Conservation (phyloP, 768 basidiomycete species). For the Lepiota venenata region DNA sequence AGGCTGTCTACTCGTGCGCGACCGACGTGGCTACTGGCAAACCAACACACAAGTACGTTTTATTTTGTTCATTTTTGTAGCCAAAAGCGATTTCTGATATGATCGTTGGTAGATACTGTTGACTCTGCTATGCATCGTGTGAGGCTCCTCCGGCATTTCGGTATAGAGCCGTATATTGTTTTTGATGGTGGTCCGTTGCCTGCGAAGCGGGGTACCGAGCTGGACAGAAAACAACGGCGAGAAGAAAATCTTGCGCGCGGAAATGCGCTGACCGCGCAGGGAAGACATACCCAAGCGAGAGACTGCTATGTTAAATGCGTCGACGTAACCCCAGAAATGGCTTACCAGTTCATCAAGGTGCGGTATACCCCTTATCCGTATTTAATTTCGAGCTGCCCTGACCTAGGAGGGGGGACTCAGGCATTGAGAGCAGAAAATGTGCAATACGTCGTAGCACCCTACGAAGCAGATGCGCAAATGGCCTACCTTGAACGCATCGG, state of each 20-base stretch:
- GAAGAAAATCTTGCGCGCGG: slow-evolving; percentile 76
- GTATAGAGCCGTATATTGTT: slow-evolving; percentile 86
- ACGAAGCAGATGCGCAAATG: slow-evolving; percentile 97
- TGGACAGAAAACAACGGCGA: slow-evolving; percentile 69
- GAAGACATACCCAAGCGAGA: slow-evolving; percentile 75
- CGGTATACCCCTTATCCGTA: slow-evolving; percentile 11
- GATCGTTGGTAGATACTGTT: slow-evolving; percentile 70
- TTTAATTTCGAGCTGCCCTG: not conserved
- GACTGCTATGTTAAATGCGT: slow-evolving; percentile 89
- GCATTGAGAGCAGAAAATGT: slow-evolving; percentile 81
- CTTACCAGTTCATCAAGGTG: slow-evolving; percentile 95
- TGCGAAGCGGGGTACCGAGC: slow-evolving; percentile 90
- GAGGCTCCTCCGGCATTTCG: slow-evolving; percentile 78
- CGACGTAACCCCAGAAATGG: slow-evolving; percentile 97
- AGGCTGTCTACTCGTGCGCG: slow-evolving; percentile 87
- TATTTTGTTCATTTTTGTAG: not conserved
- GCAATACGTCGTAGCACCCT: slow-evolving; percentile 90
- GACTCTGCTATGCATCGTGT: slow-evolving; percentile 95
- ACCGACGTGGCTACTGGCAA: slow-evolving; percentile 86
- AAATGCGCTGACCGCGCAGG: slow-evolving; percentile 70
- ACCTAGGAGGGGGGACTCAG: too few relatives aligned
- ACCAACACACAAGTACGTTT: slow-evolving; percentile 74
- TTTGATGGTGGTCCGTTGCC: slow-evolving; percentile 96
- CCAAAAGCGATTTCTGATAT: not conserved
- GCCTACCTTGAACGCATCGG: slow-evolving; percentile 85